Percentiles rank a stretch among this genome's conserved stretches.
Evolutionary conservation across 305 asterid genomes (phyloP).

Genomic region (Plantago coronopus): DNA sequence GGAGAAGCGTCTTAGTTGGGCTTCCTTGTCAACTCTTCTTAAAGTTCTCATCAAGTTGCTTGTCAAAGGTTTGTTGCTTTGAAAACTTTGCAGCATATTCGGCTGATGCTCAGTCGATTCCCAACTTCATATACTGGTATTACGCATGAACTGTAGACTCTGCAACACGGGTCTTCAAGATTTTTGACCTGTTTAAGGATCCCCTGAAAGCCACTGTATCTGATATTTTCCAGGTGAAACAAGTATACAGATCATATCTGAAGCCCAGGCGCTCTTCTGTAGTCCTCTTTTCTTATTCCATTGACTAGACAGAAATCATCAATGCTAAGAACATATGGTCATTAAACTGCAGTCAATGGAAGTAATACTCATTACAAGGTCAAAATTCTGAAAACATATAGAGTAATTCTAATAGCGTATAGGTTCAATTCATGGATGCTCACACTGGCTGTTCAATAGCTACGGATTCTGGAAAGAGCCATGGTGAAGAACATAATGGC

Average conservation of each 20-base stretch:
- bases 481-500: slow-evolving; percentile 32
- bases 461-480: slow-evolving; percentile 33
- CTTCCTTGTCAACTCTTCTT: no score
- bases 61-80: background rate
- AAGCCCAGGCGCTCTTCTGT: background rate
- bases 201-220: no score
- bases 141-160: background rate
- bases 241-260: background rate
- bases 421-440: background rate
- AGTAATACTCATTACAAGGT: background rate
- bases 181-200: no score
- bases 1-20: no score
- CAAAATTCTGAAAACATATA: slow-evolving; percentile 1
- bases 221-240: no score
- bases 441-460: slow-evolving; percentile 19
- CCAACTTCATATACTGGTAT: background rate
- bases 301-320: background rate
- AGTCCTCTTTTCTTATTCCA: background rate
- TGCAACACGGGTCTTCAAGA: no score
- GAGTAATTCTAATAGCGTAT: background rate
- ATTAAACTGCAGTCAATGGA: background rate
- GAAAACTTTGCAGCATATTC: no score
- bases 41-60: background rate
- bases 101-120: no score
- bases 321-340: no score